Percentiles rank a stretch among this genome's conserved stretches.
phyloP scores from a whole-genome alignment of 352 stramenopile genomes.

The Pythium coloratum region DNA sequence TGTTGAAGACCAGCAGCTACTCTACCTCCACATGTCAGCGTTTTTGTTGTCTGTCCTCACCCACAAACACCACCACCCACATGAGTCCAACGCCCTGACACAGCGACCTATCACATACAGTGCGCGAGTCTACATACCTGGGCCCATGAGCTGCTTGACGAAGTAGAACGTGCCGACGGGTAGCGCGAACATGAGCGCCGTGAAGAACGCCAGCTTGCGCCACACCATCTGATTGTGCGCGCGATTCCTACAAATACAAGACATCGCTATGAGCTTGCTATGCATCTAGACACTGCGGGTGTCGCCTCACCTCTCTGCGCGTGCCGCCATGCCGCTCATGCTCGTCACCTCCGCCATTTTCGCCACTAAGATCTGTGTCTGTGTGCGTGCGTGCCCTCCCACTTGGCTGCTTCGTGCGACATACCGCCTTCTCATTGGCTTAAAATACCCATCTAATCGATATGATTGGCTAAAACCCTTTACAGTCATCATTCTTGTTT shows the following conservation, averaged over 20 bases:
- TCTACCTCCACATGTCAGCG: conserved; percentile 70
- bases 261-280: too few relatives aligned
- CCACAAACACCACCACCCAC: background rate
- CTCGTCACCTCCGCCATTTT: conserved; percentile 25
- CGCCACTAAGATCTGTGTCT: background rate
- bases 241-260: conserved; percentile 44
- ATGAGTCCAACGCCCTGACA: too few relatives aligned
- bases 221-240: conserved; percentile 73
- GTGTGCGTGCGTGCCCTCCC: background rate
- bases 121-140: conserved; percentile 28
- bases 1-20: background rate
- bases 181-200: conserved; percentile 62
- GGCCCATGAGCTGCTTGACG: conserved; percentile 45
- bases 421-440: background rate
- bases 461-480: conserved; percentile 25
- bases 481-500: conserved; percentile 19
- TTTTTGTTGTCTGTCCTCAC: conserved; percentile 22
- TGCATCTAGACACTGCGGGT: too few relatives aligned
- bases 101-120: background rate
- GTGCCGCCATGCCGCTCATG: conserved; percentile 26
- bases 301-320: conserved; percentile 22
- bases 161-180: conserved; percentile 67
- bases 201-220: conserved; percentile 73
- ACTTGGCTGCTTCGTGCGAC: conserved; percentile 1
- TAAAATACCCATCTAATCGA: background rate